Evolutionary conservation across 2,329 filamentous ascomycete species (phyloP), one percentile per base, ranked within the genome.

Genomic region (Penicillium glabrum): DNA sequence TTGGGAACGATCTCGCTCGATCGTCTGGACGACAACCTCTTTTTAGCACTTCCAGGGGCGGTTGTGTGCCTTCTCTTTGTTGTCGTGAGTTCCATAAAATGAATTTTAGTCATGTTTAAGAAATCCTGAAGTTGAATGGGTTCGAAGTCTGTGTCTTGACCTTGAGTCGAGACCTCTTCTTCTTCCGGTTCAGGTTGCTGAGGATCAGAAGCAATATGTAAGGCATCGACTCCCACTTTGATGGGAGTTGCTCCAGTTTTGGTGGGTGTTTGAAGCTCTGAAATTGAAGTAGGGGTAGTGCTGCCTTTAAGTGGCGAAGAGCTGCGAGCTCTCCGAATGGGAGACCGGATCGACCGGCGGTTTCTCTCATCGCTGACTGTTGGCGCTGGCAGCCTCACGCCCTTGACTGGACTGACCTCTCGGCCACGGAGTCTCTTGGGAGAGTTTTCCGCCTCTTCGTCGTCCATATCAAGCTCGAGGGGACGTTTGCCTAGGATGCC

Each of bases 11-110:
- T 60, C 41, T 70, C 69, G 6, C 62, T 63, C 37, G 69, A 69
- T n/a, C 59, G 61, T 29, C 71, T 62, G 46, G 55, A 58, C 37
- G 55, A 58, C 37, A 63, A 21, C 37, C 65, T 63, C 62, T 71
- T 78, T 43, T 67, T 72, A 44, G 66, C 70, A 58, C 65, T 76
- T 44, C 82, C 78, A 21, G 87, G 87, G 3, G 85, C 89, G 46
- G 89, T 86, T 0, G 93, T 98, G 66, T 96, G 89, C 54, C 95
- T 85, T 63, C 93, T 83, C 72, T 98, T 98, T 1, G 93, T 97
- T 0, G 93, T 96, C n/a, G 89, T 96, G 49, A 99, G 81, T 71
- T 99, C 95, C 90, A 99, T 97, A 77, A 99, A 99, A 53, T 93
- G 90, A 67, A 99, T 96, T 57, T 91, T 96, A 2, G 93, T 97